These are phyloP conservation scores for Santalum album DNA, from an alignment of 164 flowering plant genomes.

Conservation along the genomic window DNA sequence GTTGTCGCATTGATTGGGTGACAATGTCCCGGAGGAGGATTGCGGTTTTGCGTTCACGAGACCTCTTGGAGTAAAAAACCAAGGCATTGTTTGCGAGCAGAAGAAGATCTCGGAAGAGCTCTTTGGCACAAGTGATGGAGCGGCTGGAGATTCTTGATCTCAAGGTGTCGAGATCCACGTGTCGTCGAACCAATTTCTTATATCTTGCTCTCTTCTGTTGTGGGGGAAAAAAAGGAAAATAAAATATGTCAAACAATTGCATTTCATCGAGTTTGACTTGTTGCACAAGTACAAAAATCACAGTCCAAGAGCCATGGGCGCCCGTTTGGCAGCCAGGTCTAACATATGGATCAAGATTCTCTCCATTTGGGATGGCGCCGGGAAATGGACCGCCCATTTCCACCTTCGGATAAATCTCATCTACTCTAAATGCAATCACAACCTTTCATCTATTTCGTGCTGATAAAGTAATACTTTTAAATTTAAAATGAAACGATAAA, in stretches of 20 bases:
- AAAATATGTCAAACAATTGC: background rate
- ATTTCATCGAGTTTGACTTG: no score
- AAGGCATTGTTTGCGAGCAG: conserved; percentile 67
- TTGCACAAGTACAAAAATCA: no score
- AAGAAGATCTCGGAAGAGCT: conserved; percentile 66
- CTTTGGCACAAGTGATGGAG: conserved; percentile 31
- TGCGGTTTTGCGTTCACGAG: conserved; percentile 57
- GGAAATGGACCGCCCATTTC: no score
- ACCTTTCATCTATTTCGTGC: no score
- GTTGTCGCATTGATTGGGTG: conserved; percentile 21
- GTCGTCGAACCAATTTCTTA: conserved; percentile 52
- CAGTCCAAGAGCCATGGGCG: no score
- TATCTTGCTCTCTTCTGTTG: conserved; percentile 70
- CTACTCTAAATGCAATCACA: no score
- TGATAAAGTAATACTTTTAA: no score
- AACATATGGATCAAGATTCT: no score
- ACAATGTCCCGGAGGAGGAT: conserved; percentile 35
- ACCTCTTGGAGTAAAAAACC: conserved; percentile 56
- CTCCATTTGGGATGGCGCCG: no score
- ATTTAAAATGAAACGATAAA: no score
- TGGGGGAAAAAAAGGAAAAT: background rate
- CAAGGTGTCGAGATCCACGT: conserved; percentile 64
- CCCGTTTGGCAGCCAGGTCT: no score
- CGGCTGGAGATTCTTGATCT: conserved; percentile 33
- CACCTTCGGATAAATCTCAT: no score